Percentiles rank a stretch among this genome's conserved stretches.
These are phyloP conservation scores for Flaveria ramosissima DNA, from an alignment of 129 eudicot genomes.

Conservation along the genomic window DNA sequence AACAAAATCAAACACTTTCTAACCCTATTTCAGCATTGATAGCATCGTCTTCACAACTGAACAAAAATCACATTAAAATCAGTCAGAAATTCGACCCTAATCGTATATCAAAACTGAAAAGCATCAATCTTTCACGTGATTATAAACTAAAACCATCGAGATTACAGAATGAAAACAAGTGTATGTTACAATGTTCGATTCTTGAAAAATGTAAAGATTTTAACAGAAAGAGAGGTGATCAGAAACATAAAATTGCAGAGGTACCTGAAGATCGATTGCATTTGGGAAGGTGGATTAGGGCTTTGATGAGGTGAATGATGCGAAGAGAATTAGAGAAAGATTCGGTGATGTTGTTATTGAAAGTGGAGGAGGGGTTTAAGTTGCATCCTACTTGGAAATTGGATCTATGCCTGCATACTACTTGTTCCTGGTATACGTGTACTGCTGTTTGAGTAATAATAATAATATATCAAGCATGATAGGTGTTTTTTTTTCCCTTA, in stretches of 20 bases:
- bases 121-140: constrained; percentile 16
- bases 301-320: too few species aligned
- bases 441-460: too few species aligned
- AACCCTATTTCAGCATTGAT: constrained; percentile 32
- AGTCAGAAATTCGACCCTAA: too few species aligned
- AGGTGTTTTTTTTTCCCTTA: too few species aligned
- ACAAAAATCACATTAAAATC: constrained; percentile 5
- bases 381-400: constrained; percentile 16
- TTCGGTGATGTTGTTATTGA: too few species aligned
- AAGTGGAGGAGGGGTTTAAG: too few species aligned
- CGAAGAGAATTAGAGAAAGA: too few species aligned
- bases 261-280: not conserved
- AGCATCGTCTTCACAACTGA: constrained; percentile 41
- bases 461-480: too few species aligned
- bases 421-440: too few species aligned
- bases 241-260: not conserved
- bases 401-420: constrained; percentile 16
- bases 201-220: not conserved
- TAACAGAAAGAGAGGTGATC: not conserved
- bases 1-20: constrained; percentile 41
- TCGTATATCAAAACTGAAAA: constrained; percentile 13
- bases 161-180: not conserved
- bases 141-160: constrained; percentile 1
- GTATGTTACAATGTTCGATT: not conserved
- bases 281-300: too few species aligned